phyloP scores from a whole-genome alignment of 768 basidiomycete species.

The Leccinum broughii region DNA sequence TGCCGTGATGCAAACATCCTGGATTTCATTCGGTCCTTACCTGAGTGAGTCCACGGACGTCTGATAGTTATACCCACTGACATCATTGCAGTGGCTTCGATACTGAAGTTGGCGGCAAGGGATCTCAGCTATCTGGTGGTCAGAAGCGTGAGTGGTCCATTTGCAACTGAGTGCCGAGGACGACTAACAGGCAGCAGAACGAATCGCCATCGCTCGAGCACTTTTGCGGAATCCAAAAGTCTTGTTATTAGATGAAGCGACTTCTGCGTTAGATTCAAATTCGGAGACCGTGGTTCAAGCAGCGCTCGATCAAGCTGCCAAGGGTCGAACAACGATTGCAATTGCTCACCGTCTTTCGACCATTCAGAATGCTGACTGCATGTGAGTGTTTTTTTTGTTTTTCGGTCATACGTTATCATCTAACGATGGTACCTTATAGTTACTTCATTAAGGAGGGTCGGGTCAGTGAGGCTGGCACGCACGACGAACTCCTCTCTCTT shows the following conservation, averaged over 20 bases:
- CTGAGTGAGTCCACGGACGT: conserved; percentile 53
- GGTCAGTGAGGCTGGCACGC: conserved; percentile 84
- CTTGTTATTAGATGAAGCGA: conserved; percentile 85
- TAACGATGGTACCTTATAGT: conserved; percentile 36
- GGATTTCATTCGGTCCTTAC: conserved; percentile 84
- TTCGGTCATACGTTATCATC: neutral
- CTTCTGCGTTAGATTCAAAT: conserved; percentile 86
- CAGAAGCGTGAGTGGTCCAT: conserved; percentile 64
- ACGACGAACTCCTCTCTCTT: conserved; percentile 72
- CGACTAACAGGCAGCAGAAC: conserved; percentile 37
- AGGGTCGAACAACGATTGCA: conserved; percentile 90
- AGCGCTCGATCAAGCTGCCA: conserved; percentile 89
- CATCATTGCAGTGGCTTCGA: conserved; percentile 69
- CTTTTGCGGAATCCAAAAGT: conserved; percentile 91
- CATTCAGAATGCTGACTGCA: conserved; percentile 89
- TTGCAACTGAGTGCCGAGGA: neutral
- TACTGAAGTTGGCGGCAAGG: conserved; percentile 89
- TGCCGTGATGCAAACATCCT: conserved; percentile 91
- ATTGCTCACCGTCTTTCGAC: conserved; percentile 94
- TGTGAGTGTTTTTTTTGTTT: conserved; percentile 48
- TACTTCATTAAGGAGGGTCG: conserved; percentile 89
- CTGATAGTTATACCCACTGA: conserved; percentile 8
- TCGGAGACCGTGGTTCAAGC: conserved; percentile 95
- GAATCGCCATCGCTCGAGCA: conserved; percentile 87
- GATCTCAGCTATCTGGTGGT: conserved; percentile 85